A percentile compares a stretch with the other conserved stretches of the same genome.
These are phyloP conservation scores for Kalanchoe fedtschenkoi DNA, from an alignment of 164 flowering plant genomes.

Conservation along the genomic window DNA sequence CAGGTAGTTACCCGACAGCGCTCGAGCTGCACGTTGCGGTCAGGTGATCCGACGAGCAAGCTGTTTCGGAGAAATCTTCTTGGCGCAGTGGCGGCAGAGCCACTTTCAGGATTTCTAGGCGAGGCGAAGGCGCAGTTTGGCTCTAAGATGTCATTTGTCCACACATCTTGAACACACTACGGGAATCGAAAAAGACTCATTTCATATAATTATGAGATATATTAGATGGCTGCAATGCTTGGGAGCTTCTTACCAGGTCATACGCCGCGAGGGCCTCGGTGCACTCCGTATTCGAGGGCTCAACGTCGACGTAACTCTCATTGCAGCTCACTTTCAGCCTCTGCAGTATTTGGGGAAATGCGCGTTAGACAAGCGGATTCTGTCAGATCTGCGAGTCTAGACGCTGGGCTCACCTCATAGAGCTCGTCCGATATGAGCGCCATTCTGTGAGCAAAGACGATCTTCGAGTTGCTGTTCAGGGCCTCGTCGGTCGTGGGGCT, in stretches of 20 bases:
- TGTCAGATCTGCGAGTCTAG: not conserved
- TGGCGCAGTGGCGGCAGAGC: not conserved
- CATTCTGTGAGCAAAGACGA: constrained; percentile 34
- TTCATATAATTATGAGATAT: not conserved
- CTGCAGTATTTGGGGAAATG: not conserved
- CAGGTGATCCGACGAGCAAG: not conserved
- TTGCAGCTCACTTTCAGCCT: not conserved
- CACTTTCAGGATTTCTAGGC: not conserved
- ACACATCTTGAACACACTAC: not conserved
- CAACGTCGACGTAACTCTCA: not conserved
- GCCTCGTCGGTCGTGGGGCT: constrained; percentile 18
- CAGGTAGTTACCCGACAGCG: not conserved
- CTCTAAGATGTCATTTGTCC: not conserved
- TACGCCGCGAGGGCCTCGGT: not conserved
- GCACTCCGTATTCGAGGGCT: not conserved
- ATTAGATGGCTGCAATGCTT: too few relatives aligned
- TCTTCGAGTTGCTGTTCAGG: constrained; percentile 10
- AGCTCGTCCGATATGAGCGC: constrained; percentile 36
- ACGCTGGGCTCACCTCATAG: constrained; percentile 23
- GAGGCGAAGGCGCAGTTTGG: constrained; percentile 1
- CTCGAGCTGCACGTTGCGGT: not conserved
- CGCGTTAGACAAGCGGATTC: not conserved
- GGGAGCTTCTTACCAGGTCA: not conserved
- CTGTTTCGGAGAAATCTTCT: not conserved
- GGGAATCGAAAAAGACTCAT: not conserved